Percentiles rank a stretch among this genome's conserved stretches.
Conservation (phyloP, 2,329 filamentous ascomycete genomes). For the Penicillium glabrum region DNA sequence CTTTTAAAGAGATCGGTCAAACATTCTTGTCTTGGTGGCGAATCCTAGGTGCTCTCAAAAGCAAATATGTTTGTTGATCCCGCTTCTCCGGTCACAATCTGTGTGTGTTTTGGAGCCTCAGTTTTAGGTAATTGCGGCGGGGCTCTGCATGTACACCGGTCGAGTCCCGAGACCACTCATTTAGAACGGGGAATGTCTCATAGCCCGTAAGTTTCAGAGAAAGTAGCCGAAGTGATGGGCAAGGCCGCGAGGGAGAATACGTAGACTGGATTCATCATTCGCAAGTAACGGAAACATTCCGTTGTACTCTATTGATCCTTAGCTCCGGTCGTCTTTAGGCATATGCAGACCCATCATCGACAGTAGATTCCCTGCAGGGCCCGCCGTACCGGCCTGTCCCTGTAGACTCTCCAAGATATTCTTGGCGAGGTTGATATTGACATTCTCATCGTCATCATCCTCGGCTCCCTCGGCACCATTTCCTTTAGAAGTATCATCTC, state of each 20-base stretch:
- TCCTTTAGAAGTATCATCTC: constrained; percentile 19
- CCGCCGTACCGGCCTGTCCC: constrained; percentile 79
- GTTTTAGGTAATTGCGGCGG: neutral
- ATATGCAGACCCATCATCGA: constrained; percentile 80
- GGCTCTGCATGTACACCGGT: neutral
- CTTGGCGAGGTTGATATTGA: constrained; percentile 84
- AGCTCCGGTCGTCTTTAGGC: constrained; percentile 67
- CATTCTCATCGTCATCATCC: constrained; percentile 59
- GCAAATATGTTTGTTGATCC: neutral
- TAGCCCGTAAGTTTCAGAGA: neutral
- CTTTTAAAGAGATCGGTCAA: neutral
- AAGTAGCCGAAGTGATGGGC: neutral
- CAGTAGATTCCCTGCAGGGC: constrained; percentile 84
- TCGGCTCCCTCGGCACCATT: constrained; percentile 27
- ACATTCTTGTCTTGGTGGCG: neutral
- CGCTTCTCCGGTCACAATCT: neutral
- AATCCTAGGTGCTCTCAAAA: neutral
- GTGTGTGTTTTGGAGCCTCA: neutral
- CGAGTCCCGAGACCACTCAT: neutral
- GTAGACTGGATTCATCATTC: neutral
- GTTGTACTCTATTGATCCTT: neutral
- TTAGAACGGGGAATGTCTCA: neutral
- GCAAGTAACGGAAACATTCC: neutral
- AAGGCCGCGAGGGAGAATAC: neutral
- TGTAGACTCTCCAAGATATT: constrained; percentile 94